Base-by-base conservation (phyloP, 768 basidiomycete species). In the Collybia sp. region DNA sequence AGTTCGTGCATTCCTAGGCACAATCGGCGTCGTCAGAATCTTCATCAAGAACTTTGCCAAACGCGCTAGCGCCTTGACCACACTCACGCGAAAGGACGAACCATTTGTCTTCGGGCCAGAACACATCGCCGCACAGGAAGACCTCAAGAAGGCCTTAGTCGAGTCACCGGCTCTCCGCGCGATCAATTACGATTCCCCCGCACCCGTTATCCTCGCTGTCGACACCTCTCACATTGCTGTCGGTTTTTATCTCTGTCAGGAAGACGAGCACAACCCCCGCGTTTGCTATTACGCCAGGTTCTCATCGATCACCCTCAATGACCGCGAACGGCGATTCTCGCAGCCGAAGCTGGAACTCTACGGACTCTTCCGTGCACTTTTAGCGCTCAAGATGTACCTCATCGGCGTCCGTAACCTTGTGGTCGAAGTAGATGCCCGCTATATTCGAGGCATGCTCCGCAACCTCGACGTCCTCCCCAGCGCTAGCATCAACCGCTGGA, bases 381-480 rank as follows among this genome's bases (percentile, higher is more conserved):
- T 42, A n/a, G 38, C 52, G 0, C 49, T 59, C 31, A 58, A 61
- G 20, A 44, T 59, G 0, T 58, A 59, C 19, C 30, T 69, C 11
- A 58, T 69, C 31, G 62, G 67, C 0, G 17, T 64, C 1, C 54
- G 55, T 2, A 61, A 65, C 35, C 53, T 73, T 0, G 46, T 56
- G 0, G 58, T 72, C 12, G 67, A 71, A 46, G 63, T 69, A 1
- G 67, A 73, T 43, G 67, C 69, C 0, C 52, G 57, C 9, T 72
- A 66, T 44, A 61, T 73, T 30, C 55, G 58, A 17, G 70, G 66
- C 2, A 72, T 67, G 66, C 47, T 64, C 8, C 53, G 47, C 6
- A 62, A 59, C 12, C 66, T 52, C 2, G 56, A 58, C 42, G 35
- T 52, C 15, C 56, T 48, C 32, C 62, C 59, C 2, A 62, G 52